Evolutionary conservation across 2,329 filamentous ascomycete genomes (phyloP).

Genomic region (Aspergillus fijiensis): DNA sequence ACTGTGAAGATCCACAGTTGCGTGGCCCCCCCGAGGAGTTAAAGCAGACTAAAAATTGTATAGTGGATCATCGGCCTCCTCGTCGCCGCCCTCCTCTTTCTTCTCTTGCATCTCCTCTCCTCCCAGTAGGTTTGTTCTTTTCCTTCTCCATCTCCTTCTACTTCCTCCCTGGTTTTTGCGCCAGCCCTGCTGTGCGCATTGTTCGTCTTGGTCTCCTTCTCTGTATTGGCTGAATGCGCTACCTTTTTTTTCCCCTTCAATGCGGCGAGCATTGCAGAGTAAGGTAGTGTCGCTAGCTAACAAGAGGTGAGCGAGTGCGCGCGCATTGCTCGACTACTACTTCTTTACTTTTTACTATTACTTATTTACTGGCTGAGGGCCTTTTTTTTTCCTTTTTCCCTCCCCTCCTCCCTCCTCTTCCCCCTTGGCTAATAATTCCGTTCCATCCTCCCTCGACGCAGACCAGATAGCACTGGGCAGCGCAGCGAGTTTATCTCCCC

Average conservation of each 20-base stretch:
- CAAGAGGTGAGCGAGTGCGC: background rate
- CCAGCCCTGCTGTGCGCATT: background rate
- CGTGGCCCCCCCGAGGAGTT: conserved; percentile 26
- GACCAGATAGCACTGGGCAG: background rate
- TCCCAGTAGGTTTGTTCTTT: conserved; percentile 1
- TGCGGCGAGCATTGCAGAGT: background rate
- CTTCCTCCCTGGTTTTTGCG: background rate
- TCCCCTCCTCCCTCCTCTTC: background rate
- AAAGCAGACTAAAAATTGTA: conserved; percentile 12
- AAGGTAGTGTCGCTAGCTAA: background rate
- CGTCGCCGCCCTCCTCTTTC: conserved; percentile 19
- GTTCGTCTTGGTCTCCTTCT: background rate
- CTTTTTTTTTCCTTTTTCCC: background rate
- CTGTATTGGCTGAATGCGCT: background rate
- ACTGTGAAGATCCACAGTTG: conserved; percentile 24
- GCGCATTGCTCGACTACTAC: background rate
- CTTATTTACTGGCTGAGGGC: background rate
- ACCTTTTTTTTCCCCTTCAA: background rate
- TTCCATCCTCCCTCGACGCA: background rate
- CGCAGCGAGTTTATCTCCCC: background rate
- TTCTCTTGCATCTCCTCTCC: conserved; percentile 8
- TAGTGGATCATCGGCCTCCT: conserved; percentile 16
- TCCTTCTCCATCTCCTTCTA: conserved; percentile 15
- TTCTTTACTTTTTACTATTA: too few relatives aligned
- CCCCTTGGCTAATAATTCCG: background rate